Evolutionary conservation across 306 rosid species (phyloP).

Genomic region (Notholithocarpus densiflorus): DNA sequence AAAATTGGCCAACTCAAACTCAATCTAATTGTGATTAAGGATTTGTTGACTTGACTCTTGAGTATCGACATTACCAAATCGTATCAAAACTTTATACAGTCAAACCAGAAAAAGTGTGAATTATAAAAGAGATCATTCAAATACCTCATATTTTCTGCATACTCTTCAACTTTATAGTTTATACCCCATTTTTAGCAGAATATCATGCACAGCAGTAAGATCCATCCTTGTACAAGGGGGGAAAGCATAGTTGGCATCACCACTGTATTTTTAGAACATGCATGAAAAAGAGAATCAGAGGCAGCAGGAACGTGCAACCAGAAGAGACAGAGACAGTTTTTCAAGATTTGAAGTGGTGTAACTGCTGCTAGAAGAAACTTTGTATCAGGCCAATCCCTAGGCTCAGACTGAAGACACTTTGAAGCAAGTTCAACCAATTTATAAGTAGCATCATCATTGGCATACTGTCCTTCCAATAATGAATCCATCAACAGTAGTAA

Average conservation of each 20-base stretch:
- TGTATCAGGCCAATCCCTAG: slow-evolving; percentile 81
- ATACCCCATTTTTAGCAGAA: slow-evolving; percentile 65
- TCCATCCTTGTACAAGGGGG: slow-evolving; percentile 82
- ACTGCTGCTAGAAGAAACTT: slow-evolving; percentile 71
- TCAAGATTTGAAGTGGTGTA: slow-evolving; percentile 55
- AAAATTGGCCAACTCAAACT: no score
- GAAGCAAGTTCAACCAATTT: slow-evolving; percentile 88
- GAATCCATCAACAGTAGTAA: slow-evolving; percentile 79
- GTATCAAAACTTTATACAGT: neutral
- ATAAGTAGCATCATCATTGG: slow-evolving; percentile 71
- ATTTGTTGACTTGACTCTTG: no score
- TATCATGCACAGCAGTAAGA: slow-evolving; percentile 78
- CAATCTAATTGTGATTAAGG: no score
- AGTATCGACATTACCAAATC: neutral
- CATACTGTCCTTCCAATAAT: slow-evolving; percentile 87
- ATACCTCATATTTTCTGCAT: slow-evolving; percentile 88
- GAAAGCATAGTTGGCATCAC: slow-evolving; percentile 81
- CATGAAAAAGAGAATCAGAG: neutral
- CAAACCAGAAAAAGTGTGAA: slow-evolving; percentile 1
- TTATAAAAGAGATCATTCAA: slow-evolving; percentile 1
- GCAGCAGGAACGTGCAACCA: no score
- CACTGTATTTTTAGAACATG: slow-evolving; percentile 49
- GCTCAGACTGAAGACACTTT: slow-evolving; percentile 85
- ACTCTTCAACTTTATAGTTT: slow-evolving; percentile 80
- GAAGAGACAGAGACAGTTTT: neutral